A percentile compares a stretch with the other conserved stretches of the same genome.
Conservation (phyloP, 768 basidiomycete genomes). For the Tricholoma hemisulphureum region DNA sequence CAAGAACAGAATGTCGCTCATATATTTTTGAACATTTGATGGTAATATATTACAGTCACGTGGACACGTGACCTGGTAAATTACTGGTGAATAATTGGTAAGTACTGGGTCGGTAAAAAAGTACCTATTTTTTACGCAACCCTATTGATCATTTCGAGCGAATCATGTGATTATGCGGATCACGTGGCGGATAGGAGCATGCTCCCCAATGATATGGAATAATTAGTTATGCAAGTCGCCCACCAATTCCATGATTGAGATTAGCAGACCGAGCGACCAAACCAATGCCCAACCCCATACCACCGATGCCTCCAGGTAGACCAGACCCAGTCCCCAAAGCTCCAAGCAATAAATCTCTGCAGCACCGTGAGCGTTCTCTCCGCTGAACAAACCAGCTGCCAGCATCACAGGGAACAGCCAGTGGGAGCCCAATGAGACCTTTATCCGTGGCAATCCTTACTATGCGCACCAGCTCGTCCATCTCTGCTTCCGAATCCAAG, state of each 20-base stretch:
- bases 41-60: no score
- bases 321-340: constrained; percentile 46
- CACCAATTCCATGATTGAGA: constrained; percentile 13
- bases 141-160: no score
- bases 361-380: constrained; percentile 61
- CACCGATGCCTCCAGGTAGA: constrained; percentile 28
- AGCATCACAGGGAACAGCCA: constrained; percentile 72
- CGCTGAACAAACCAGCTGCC: constrained; percentile 82
- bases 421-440: constrained; percentile 60
- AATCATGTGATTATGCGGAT: neutral
- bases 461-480: constrained; percentile 69
- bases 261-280: constrained; percentile 33
- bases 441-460: constrained; percentile 55
- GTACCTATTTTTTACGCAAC: no score
- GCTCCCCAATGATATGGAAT: neutral
- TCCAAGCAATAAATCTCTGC: constrained; percentile 56
- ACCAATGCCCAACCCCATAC: constrained; percentile 23
- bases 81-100: no score
- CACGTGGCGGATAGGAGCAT: neutral
- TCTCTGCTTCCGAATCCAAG: constrained; percentile 81
- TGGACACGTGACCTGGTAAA: no score
- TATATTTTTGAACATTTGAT: no score
- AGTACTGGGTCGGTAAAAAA: no score
- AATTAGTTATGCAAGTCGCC: neutral
- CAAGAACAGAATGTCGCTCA: no score